Conservation (phyloP, 768 basidiomycete genomes). For the Dentipellis fragilis region DNA sequence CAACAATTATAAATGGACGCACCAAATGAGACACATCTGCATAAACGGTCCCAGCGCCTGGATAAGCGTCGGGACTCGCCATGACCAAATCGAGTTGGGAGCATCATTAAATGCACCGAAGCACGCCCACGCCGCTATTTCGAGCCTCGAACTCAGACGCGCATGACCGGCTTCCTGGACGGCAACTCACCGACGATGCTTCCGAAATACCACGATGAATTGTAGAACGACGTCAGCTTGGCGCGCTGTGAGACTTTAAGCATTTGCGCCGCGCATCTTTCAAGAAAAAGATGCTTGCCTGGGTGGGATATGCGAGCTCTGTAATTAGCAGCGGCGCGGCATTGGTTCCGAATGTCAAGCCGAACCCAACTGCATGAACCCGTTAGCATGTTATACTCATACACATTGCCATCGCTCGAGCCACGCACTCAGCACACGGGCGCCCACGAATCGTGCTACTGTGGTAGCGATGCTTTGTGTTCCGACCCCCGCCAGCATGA, state of each 20-base stretch:
- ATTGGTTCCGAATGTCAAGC: constrained; percentile 50
- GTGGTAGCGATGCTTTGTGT: constrained; percentile 39
- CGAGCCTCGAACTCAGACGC: neutral
- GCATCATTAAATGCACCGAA: constrained; percentile 29
- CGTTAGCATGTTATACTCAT: constrained; percentile 1
- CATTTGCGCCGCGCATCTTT: constrained; percentile 4
- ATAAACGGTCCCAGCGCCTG: constrained; percentile 50
- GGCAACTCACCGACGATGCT: constrained; percentile 43
- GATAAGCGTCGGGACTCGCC: constrained; percentile 55
- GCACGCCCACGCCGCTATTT: constrained; percentile 35
- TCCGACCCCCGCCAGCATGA: constrained; percentile 58
- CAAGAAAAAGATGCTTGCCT: constrained; percentile 24
- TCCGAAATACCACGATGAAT: constrained; percentile 68
- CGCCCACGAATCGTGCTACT: constrained; percentile 44
- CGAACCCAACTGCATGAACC: constrained; percentile 43
- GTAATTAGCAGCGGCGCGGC: constrained; percentile 55
- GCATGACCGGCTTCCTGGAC: constrained; percentile 1
- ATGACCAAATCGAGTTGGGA: constrained; percentile 39
- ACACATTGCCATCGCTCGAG: neutral
- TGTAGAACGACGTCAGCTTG: constrained; percentile 55
- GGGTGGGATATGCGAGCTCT: constrained; percentile 64
- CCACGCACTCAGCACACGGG: constrained; percentile 42
- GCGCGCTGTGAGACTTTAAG: constrained; percentile 24
- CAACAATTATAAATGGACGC: constrained; percentile 4
- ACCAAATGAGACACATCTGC: constrained; percentile 48